Conservation (phyloP, 2,329 filamentous ascomycete genomes). For the Pyrenophora seminiperda region DNA sequence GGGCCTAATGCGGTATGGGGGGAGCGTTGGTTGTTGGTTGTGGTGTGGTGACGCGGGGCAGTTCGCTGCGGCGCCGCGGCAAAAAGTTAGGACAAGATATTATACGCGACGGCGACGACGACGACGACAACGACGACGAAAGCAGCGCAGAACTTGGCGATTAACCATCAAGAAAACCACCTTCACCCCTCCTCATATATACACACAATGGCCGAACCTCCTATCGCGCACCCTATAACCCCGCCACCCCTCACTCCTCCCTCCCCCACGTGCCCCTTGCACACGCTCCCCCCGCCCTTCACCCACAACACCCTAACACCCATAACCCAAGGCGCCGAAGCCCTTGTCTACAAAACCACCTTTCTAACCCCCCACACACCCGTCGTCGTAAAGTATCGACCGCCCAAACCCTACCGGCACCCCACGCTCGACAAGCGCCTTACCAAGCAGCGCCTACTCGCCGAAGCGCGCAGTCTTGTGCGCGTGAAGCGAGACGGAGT, state of each 20-base stretch:
- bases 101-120: too few species aligned
- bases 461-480: constrained; percentile 84
- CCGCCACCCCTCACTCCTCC: constrained; percentile 19
- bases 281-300: constrained; percentile 39
- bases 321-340: constrained; percentile 93
- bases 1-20: too few species aligned
- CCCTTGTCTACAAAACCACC: constrained; percentile 84
- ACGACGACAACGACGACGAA: too few species aligned
- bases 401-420: constrained; percentile 89
- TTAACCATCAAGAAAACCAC: background rate
- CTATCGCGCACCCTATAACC: constrained; percentile 22
- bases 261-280: constrained; percentile 29
- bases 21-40: too few species aligned
- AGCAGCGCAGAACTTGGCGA: background rate
- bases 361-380: constrained; percentile 72
- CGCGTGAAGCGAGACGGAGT: constrained; percentile 80
- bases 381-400: constrained; percentile 88
- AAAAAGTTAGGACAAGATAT: too few species aligned
- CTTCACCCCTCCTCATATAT: too few species aligned
- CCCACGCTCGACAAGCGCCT: constrained; percentile 85
- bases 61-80: too few species aligned
- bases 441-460: constrained; percentile 82
- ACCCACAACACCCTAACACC: constrained; percentile 67
- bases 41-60: too few species aligned
- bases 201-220: constrained; percentile 31